These are phyloP conservation scores for Aspergillus sp. DNA, from an alignment of 2,329 filamentous ascomycete species.

Conservation along the genomic window DNA sequence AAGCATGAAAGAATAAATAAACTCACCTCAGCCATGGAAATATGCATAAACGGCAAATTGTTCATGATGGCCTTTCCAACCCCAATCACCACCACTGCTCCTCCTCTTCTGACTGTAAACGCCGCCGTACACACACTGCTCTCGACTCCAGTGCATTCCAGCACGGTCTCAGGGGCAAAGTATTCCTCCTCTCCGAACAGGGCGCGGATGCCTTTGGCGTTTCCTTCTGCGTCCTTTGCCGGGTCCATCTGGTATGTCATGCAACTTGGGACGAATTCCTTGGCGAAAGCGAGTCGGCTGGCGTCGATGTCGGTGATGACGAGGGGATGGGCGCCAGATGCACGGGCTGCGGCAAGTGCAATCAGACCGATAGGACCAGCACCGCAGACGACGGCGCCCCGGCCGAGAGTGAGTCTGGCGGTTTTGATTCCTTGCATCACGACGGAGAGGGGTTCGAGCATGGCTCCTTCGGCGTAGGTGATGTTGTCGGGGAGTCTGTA, in stretches of 20 bases:
- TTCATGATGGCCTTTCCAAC: constrained; percentile 60
- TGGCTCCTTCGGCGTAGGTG: constrained; percentile 55
- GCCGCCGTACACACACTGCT: constrained; percentile 57
- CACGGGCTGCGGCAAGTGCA: constrained; percentile 53
- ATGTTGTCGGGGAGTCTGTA: constrained; percentile 49
- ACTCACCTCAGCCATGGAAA: constrained; percentile 52
- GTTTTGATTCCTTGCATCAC: constrained; percentile 57
- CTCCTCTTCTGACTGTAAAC: constrained; percentile 54
- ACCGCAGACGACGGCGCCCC: constrained; percentile 54
- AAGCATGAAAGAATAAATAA: neutral
- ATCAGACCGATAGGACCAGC: constrained; percentile 62
- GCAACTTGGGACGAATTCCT: constrained; percentile 51
- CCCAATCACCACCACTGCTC: constrained; percentile 60
- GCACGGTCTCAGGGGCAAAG: constrained; percentile 52
- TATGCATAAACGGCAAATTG: constrained; percentile 63
- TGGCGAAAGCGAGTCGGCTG: constrained; percentile 53
- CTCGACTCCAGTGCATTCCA: constrained; percentile 65
- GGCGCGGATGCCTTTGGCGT: constrained; percentile 49
- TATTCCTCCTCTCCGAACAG: constrained; percentile 54
- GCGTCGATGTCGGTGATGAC: constrained; percentile 61
- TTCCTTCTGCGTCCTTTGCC: constrained; percentile 43
- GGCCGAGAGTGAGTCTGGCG: constrained; percentile 51
- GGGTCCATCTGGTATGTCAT: constrained; percentile 52
- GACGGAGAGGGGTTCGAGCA: constrained; percentile 62
- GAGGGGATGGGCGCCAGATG: constrained; percentile 59